A percentile compares a stretch with the other conserved stretches of the same genome.
Conservation (phyloP, 441 rosid genomes). For the Jatropha podagrica region DNA sequence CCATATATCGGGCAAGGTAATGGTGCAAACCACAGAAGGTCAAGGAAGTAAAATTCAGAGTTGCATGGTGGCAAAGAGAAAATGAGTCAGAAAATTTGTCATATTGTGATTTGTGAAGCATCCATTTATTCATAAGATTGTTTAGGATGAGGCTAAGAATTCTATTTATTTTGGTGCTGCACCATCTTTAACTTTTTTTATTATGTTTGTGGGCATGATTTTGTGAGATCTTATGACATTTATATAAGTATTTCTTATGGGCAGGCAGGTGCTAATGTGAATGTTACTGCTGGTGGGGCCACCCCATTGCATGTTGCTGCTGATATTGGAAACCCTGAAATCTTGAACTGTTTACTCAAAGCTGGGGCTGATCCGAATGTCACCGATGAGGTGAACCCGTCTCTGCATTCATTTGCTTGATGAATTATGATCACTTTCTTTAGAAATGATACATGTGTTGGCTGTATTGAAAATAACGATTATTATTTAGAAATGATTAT, state of each 20-base stretch:
- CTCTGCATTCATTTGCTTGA: constrained; percentile 16
- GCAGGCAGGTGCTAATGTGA: constrained; percentile 86
- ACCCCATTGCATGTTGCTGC: constrained; percentile 93
- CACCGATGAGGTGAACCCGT: constrained; percentile 59
- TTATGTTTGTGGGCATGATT: not conserved
- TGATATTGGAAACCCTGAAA: constrained; percentile 66
- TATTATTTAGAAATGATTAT: not conserved
- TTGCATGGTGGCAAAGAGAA: not conserved
- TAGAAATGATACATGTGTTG: not conserved
- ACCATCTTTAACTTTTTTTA: not conserved
- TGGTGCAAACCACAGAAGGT: not conserved
- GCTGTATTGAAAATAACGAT: not conserved
- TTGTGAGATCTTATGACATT: not conserved
- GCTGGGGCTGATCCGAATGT: constrained; percentile 86
- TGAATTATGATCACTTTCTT: not conserved
- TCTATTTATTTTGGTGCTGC: not conserved
- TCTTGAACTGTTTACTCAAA: constrained; percentile 66
- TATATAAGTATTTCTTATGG: constrained; percentile 16
- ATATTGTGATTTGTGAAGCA: too few species aligned
- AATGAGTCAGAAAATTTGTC: not conserved
- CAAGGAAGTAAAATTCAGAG: not conserved
- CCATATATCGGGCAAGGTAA: not conserved
- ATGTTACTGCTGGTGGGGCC: constrained; percentile 83
- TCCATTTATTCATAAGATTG: too few species aligned
- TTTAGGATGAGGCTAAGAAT: not conserved